These are phyloP conservation scores for Pichia sp. DNA, from an alignment of 1,139 yeast genomes.

Conservation along the genomic window DNA sequence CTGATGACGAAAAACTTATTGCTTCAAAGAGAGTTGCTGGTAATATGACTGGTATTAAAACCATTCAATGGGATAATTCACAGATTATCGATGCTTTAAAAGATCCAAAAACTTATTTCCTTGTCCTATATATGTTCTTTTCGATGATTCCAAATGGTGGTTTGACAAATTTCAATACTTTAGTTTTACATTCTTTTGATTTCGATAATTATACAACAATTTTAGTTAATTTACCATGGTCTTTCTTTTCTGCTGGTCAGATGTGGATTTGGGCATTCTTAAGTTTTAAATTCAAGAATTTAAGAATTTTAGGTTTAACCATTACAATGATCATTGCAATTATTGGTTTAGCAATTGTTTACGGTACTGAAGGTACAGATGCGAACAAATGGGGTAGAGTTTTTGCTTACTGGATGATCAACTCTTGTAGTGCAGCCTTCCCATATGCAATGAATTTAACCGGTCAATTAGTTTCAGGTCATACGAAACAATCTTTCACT, in stretches of 20 bases:
- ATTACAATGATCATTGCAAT: slow-evolving; percentile 20
- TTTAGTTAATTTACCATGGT: slow-evolving; percentile 15
- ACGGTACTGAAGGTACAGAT: slow-evolving; percentile 19
- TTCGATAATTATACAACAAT: slow-evolving; percentile 12
- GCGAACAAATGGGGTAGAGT: slow-evolving; percentile 22
- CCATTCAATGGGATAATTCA: slow-evolving; percentile 6
- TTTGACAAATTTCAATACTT: slow-evolving; percentile 12
- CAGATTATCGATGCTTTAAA: slow-evolving; percentile 18
- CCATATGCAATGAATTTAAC: slow-evolving; percentile 14
- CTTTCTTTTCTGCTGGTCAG: slow-evolving; percentile 19
- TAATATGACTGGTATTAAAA: slow-evolving; percentile 27
- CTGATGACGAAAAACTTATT: slow-evolving; percentile 35
- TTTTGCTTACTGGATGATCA: slow-evolving; percentile 24
- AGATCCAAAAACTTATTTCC: slow-evolving; percentile 15
- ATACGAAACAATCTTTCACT: slow-evolving; percentile 54
- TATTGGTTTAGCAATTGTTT: slow-evolving; percentile 21
- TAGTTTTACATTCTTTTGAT: slow-evolving; percentile 12
- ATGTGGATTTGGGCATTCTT: slow-evolving; percentile 20
- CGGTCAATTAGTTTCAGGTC: slow-evolving; percentile 50
- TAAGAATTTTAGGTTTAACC: slow-evolving; percentile 20
- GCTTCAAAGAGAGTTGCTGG: slow-evolving; percentile 20
- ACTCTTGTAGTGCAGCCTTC: slow-evolving; percentile 15
- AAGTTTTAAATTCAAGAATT: slow-evolving; percentile 15
- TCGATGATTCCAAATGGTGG: slow-evolving; percentile 22
- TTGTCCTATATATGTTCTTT: slow-evolving; percentile 12